Percentiles rank a stretch among this genome's conserved stretches.
These are phyloP conservation scores for Wallemia hederae DNA, from an alignment of 1,284 basidiomycete genomes.

Conservation along the genomic window DNA sequence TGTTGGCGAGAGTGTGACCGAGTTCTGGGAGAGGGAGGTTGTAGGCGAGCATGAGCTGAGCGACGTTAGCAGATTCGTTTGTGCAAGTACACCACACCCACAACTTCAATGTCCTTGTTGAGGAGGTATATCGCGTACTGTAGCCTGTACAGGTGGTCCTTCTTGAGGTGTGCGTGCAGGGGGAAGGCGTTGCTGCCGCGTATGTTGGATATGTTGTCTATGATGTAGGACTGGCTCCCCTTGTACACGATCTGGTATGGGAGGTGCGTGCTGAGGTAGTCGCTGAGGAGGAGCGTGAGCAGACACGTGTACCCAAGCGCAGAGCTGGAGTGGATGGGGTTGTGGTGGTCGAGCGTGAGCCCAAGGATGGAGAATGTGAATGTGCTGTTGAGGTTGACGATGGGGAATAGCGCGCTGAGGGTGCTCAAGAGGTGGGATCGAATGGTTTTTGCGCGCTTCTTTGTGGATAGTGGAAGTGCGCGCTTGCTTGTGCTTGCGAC, in stretches of 20 bases:
- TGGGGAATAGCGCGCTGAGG: neutral
- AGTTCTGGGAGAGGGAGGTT: conserved; percentile 67
- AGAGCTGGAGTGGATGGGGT: neutral
- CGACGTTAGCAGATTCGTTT: neutral
- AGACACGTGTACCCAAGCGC: neutral
- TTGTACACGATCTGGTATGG: neutral
- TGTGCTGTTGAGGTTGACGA: neutral
- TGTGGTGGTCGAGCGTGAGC: neutral
- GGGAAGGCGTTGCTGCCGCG: neutral
- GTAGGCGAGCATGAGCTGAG: conserved; percentile 60
- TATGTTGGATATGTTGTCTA: neutral
- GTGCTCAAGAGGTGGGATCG: neutral
- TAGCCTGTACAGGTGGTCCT: neutral
- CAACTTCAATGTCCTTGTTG: neutral
- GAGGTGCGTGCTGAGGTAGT: neutral
- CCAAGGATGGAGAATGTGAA: neutral
- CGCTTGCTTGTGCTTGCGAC: no score
- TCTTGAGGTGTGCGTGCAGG: neutral
- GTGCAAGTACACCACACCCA: neutral
- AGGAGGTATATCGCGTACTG: neutral
- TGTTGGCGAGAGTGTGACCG: conserved; percentile 80
- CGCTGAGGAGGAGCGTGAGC: neutral
- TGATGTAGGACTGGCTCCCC: neutral
- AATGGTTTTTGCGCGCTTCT: neutral
- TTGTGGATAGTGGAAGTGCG: neutral